Evolutionary conservation across 1,284 basidiomycete genomes (phyloP), one percentile per base, ranked within the genome.

Genomic region (Boletus smithii): DNA sequence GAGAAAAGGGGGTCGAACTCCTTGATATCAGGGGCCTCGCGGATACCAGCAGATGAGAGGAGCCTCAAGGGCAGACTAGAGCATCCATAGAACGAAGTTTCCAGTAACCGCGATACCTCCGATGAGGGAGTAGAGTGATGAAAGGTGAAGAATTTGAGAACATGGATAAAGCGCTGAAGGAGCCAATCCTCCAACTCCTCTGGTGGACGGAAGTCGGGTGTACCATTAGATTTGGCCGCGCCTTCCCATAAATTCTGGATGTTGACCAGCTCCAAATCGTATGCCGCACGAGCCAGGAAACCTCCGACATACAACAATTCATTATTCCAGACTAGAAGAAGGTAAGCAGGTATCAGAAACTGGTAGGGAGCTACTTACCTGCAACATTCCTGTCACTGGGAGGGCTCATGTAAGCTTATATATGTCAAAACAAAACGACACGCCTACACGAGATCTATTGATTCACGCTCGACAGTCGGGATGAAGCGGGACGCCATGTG

Each of bases 391-490:
- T 80, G 66, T 92, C 89, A 58, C 86, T 89, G 42, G 10, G 51
- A 44, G 32, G 7, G 17, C 13, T 16, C 16, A 16, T 18, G 16
- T 59, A 16, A 62, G 47, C 10, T 39, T 9, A 23, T 30, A 17
- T 22, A 30, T 9, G 20, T 7, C 7, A 20, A n/a, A 16, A 33
- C 9, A 30, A 29, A 34, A 37, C 4, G 9, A 30, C 2, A 16
- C 3, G 6, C 55, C 33, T 50, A 54, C 53, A 54, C 85, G 5
- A 94, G 72, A 68, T 97, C 94, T 53, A 97, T 86, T 0, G 90
- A 91, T 69, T 99, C 95, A 54, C 95, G 81, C 69, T 99, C 95
- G 3, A 99, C 95, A 0, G 95, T 99, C 1, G 94, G 93, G 50
- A 99, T 97, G 64, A 98, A 98, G 8, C 94, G 78, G 2, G 91